Evolutionary conservation across 2,329 filamentous ascomycete genomes (phyloP), one percentile per base, ranked within the genome.

Genomic region (Delphinella strobiligena): DNA sequence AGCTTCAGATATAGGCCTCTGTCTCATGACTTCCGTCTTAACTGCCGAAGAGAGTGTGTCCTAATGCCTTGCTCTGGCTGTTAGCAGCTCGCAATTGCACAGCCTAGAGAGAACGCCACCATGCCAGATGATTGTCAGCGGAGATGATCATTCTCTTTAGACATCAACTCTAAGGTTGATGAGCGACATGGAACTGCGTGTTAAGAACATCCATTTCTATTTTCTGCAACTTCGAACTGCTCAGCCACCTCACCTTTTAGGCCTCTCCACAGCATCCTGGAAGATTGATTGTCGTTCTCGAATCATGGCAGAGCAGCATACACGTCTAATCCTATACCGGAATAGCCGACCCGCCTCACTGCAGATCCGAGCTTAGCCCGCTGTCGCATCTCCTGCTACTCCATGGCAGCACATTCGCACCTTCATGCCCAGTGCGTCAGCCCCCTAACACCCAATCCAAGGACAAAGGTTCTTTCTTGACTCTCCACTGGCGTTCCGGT

Each of bases 261-360:
- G 38, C 38, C 29, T 36, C 39, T 41, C 34, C 39, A 41, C 39
- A 36, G 29, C 29, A 29, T 36, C 29, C 39, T 37, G 29, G 39
- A 14, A 19, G 24, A 22, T 19, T 27, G 18, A 36, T 24, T 15
- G 33, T 30, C 27, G 27, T 41, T 41, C 34, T 37, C 39, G 39
- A 37, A 41, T 33, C 29, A 41, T 18, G 19, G 10, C 30, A n/a
- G 10, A n/a, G 15, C 15, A n/a, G 5, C 5, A 5, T 8, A 5
- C 5, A 32, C 15, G 30, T 16, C 22, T 36, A 27, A 11, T 33
- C 19, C 19, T 36, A 27, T 15, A 27, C 29, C 19, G 36, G 39
- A 18, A 32, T 34, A 36, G 24, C 39, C 39, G 39, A 41, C 27
- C 39, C 39, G 39, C 34, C 19, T 17, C 24, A 12, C 22, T 27